These are phyloP conservation scores for Geotrichum candidum DNA, from an alignment of 1,139 yeast species.

Conservation along the genomic window DNA sequence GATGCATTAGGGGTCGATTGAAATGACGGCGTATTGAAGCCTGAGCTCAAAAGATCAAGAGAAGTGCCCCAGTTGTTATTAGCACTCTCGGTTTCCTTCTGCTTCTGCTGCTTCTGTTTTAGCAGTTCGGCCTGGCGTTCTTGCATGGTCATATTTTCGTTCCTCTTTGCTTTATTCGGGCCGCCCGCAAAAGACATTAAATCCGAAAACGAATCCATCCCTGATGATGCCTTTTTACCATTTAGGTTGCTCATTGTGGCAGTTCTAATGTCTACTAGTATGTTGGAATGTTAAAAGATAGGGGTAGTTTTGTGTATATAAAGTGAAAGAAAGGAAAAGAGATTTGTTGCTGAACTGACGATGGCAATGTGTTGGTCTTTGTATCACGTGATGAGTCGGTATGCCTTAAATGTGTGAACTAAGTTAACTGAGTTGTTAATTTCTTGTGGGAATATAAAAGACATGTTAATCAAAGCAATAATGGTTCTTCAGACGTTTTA, in stretches of 20 bases:
- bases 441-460: neutral
- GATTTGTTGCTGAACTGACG: neutral
- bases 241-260: constrained; percentile 7
- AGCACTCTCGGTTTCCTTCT: constrained; percentile 2
- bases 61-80: constrained; percentile 9
- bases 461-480: too few species aligned
- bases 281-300: neutral
- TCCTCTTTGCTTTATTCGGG: constrained; percentile 11
- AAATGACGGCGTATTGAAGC: constrained; percentile 18
- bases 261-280: neutral
- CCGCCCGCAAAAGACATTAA: constrained; percentile 21
- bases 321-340: neutral
- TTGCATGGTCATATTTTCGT: constrained; percentile 25
- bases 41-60: constrained; percentile 10
- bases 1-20: constrained; percentile 4
- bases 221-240: constrained; percentile 2
- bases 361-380: neutral
- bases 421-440: too few species aligned
- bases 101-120: constrained; percentile 16
- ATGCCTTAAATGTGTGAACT: neutral
- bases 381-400: neutral
- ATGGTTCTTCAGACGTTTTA: too few species aligned
- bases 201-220: constrained; percentile 25
- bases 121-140: constrained; percentile 25
- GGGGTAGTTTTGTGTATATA: neutral